Evolutionary conservation across 768 basidiomycete species (phyloP).

Genomic region (Naematelia encephala): DNA sequence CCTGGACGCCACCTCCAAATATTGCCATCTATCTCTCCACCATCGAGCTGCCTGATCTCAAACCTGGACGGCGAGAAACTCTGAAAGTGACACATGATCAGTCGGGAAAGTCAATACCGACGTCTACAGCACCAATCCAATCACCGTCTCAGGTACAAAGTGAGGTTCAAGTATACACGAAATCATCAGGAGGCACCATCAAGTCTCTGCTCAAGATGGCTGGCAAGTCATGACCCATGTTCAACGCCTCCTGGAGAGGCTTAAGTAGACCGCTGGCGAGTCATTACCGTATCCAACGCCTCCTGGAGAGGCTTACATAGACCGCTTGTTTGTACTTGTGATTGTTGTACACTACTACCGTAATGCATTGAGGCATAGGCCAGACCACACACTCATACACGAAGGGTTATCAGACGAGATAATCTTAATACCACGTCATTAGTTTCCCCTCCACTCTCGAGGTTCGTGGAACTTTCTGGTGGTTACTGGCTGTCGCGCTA

Average conservation of each 20-base stretch:
- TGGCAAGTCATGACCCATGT: not conserved
- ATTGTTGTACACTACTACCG: not conserved
- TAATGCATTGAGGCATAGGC: not conserved
- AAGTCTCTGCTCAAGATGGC: not conserved
- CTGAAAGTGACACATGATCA: not conserved
- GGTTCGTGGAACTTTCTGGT: not conserved
- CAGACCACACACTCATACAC: no score
- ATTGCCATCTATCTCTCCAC: conserved; percentile 47
- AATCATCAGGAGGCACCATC: not conserved
- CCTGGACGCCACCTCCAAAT: conserved; percentile 37
- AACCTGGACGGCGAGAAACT: conserved; percentile 24
- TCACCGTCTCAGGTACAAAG: no score
- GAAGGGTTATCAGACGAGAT: not conserved
- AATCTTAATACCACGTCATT: not conserved
- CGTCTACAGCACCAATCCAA: not conserved
- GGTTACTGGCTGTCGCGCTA: not conserved
- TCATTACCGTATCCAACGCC: no score
- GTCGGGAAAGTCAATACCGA: not conserved
- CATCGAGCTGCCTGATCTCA: conserved; percentile 48
- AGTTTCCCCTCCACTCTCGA: not conserved
- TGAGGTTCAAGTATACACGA: no score
- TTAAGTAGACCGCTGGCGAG: no score
- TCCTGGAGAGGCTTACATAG: no score
- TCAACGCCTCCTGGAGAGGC: no score
- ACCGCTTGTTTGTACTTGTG: no score